Percentiles rank a stretch among this genome's conserved stretches.
These are phyloP conservation scores for Daldinia concentrica DNA, from an alignment of 495 filamentous ascomycete species.

Conservation along the genomic window DNA sequence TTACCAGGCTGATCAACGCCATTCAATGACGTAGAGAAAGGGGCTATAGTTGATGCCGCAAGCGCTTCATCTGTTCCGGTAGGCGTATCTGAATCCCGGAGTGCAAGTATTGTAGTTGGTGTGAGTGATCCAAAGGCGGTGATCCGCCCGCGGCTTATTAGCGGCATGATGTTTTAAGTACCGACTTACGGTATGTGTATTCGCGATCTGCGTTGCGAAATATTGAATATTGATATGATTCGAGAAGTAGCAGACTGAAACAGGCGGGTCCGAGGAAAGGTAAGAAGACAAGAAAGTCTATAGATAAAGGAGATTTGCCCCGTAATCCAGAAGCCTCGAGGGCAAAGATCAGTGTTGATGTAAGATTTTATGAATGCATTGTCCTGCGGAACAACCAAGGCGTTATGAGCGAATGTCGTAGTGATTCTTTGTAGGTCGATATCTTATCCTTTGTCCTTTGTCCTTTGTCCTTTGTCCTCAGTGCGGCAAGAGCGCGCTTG, in stretches of 20 bases:
- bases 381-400: conserved; percentile 36
- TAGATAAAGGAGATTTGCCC: conserved; percentile 32
- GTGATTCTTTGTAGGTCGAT: conserved; percentile 31
- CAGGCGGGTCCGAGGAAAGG: conserved; percentile 23
- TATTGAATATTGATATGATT: conserved; percentile 15
- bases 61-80: conserved; percentile 33
- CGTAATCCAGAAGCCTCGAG: conserved; percentile 34
- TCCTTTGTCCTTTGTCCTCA: conserved; percentile 32
- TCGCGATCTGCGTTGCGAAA: conserved; percentile 2
- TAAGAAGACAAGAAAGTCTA: conserved; percentile 39
- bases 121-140: conserved; percentile 42
- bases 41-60: conserved; percentile 52
- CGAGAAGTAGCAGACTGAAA: conserved; percentile 4
- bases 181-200: conserved; percentile 3
- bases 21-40: conserved; percentile 58
- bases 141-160: conserved; percentile 43
- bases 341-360: conserved; percentile 40
- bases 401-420: not conserved
- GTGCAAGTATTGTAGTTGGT: conserved; percentile 39
- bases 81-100: conserved; percentile 36
- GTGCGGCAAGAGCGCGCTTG: conserved; percentile 10
- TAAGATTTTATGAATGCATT: conserved; percentile 42
- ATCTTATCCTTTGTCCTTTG: conserved; percentile 14
- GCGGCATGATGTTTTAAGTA: conserved; percentile 38
- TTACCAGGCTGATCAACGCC: conserved; percentile 62